Percentiles rank a stretch among this genome's conserved stretches.
phyloP scores from a whole-genome alignment of 768 basidiomycete genomes.

The Auriscalpium orientale region DNA sequence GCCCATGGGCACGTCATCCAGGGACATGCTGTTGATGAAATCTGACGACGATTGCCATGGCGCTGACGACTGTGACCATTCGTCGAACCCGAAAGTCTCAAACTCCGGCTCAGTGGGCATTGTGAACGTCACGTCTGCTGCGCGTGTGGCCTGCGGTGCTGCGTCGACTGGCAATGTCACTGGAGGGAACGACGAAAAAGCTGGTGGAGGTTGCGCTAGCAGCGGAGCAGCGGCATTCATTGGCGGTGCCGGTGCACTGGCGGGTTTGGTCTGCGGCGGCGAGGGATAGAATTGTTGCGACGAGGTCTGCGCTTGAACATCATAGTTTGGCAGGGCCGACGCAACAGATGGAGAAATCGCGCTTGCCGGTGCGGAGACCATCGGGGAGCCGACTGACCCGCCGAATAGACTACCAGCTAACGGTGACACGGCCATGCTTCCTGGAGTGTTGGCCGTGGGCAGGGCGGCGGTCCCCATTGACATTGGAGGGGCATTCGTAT shows the following conservation, averaged over 20 bases:
- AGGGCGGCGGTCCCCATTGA: neutral
- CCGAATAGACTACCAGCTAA: conserved; percentile 6
- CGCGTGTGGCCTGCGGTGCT: neutral
- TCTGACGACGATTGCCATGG: conserved; percentile 7
- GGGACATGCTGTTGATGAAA: conserved; percentile 9
- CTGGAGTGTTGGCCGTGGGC: conserved; percentile 5
- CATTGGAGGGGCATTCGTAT: conserved; percentile 5
- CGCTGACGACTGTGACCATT: conserved; percentile 16
- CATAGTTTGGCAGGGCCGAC: conserved; percentile 9
- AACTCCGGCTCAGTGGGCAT: conserved; percentile 5
- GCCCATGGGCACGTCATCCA: conserved; percentile 4
- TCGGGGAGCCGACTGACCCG: conserved; percentile 6
- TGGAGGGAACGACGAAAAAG: neutral
- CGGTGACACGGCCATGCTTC: conserved; percentile 4
- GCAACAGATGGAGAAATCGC: conserved; percentile 2
- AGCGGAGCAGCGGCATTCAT: conserved; percentile 4
- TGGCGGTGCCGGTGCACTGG: conserved; percentile 11
- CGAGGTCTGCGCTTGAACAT: conserved; percentile 17
- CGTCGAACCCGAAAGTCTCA: conserved; percentile 17
- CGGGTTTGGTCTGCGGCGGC: conserved; percentile 44
- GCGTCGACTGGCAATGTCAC: neutral
- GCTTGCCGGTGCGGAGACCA: neutral
- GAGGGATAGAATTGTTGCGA: conserved; percentile 50
- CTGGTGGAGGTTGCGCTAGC: neutral
- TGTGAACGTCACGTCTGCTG: conserved; percentile 1